Conservation (phyloP, 208 protist species). For the Crithidia brevicula region DNA sequence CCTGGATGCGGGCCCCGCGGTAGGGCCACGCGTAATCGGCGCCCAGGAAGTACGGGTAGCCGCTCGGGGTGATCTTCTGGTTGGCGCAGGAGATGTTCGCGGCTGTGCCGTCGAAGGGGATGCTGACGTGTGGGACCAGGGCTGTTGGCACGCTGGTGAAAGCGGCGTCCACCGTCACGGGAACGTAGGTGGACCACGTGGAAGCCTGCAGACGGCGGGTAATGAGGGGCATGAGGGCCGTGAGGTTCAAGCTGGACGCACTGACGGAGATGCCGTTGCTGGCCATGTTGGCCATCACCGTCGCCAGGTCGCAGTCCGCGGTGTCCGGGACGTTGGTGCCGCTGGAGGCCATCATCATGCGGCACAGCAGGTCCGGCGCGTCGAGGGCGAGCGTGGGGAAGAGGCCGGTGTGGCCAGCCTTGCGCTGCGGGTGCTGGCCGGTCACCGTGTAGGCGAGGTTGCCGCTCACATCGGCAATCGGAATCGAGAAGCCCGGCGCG, state of each 20-base stretch:
- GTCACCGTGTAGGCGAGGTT: slow-evolving; percentile 67
- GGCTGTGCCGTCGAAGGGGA: slow-evolving; percentile 32
- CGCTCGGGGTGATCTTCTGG: slow-evolving; percentile 51
- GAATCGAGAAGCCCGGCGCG: slow-evolving; percentile 62
- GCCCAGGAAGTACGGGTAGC: slow-evolving; percentile 54
- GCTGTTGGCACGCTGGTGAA: slow-evolving; percentile 27
- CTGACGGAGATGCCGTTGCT: slow-evolving; percentile 11
- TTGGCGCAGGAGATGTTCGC: slow-evolving; percentile 55
- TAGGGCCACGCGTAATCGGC: slow-evolving; percentile 51
- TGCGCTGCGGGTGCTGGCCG: slow-evolving; percentile 43
- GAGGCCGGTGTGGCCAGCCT: slow-evolving; percentile 46
- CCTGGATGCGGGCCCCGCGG: slow-evolving; percentile 46
- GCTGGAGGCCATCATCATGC: slow-evolving; percentile 10
- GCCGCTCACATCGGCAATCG: slow-evolving; percentile 46
- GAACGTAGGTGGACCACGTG: slow-evolving; percentile 37
- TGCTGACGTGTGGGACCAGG: slow-evolving; percentile 46
- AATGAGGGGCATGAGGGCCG: slow-evolving; percentile 22
- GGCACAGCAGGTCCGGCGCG: slow-evolving; percentile 17
- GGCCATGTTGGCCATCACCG: slow-evolving; percentile 8
- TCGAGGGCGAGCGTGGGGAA: slow-evolving; percentile 45
- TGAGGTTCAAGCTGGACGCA: slow-evolving; percentile 14
- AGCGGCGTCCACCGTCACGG: slow-evolving; percentile 16
- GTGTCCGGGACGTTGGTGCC: neutral
- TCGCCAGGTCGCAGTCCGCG: slow-evolving; percentile 5
- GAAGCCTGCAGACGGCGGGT: neutral